Conservation (phyloP, 495 filamentous ascomycete genomes). For the Hypomontagnella monticulosa region DNA sequence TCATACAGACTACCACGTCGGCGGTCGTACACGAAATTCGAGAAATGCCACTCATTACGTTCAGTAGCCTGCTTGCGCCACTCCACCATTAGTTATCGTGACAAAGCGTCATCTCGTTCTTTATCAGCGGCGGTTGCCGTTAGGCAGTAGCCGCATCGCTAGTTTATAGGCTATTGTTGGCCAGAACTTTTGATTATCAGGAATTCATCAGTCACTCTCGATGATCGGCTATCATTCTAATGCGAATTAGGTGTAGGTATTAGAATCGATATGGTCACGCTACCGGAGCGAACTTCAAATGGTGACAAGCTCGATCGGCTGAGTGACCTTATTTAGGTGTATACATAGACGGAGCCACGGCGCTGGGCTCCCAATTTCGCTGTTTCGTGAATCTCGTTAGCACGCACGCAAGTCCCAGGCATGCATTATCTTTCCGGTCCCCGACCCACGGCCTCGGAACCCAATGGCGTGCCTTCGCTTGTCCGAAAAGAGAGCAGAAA, state of each 20-base stretch:
- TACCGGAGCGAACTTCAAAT: conserved; percentile 4
- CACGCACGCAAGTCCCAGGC: conserved; percentile 37
- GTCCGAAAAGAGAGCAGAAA: conserved; percentile 31
- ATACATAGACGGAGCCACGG: conserved; percentile 20
- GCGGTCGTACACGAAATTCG: conserved; percentile 20
- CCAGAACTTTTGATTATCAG: conserved; percentile 18
- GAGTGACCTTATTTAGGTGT: conserved; percentile 31
- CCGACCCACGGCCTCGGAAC: conserved; percentile 40
- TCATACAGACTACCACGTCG: conserved; percentile 10
- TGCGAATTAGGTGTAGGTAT: conserved; percentile 12
- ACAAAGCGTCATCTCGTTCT: conserved; percentile 27
- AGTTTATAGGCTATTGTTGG: conserved; percentile 8
- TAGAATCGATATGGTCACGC: conserved; percentile 3
- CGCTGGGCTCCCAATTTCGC: conserved; percentile 20
- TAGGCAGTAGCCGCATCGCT: conserved; percentile 11
- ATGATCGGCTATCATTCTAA: conserved; percentile 8
- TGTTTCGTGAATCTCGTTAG: conserved; percentile 29
- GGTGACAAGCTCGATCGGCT: conserved; percentile 32
- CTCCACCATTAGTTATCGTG: conserved; percentile 26
- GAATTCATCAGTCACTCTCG: conserved; percentile 8
- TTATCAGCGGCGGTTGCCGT: background rate
- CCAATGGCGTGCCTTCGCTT: conserved; percentile 41
- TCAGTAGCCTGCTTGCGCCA: conserved; percentile 13
- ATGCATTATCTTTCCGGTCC: conserved; percentile 42
- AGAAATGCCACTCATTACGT: conserved; percentile 22